Evolutionary conservation across 768 basidiomycete genomes (phyloP).

Genomic region (Mycena rosella): DNA sequence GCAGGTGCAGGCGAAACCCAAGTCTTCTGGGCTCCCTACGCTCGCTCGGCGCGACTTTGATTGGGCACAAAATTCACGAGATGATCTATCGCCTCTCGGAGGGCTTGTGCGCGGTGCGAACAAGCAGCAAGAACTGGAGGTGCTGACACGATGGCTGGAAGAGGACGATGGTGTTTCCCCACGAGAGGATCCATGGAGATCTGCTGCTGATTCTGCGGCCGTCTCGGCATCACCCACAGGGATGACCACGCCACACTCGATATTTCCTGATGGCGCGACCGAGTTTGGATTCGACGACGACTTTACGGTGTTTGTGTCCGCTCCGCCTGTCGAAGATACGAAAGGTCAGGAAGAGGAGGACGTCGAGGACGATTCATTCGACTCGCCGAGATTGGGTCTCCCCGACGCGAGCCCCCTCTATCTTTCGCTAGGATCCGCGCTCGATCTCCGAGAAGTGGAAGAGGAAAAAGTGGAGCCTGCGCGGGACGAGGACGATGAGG

Average conservation of each 20-base stretch:
- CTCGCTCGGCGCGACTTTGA: constrained; percentile 50
- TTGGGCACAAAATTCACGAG: constrained; percentile 57
- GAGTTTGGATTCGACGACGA: constrained; percentile 78
- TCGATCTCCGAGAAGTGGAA: constrained; percentile 61
- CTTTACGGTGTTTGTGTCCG: constrained; percentile 81
- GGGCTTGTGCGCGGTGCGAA: constrained; percentile 42
- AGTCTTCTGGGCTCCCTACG: constrained; percentile 30
- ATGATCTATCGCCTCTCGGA: constrained; percentile 48
- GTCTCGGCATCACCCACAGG: constrained; percentile 40
- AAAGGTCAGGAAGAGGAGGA: constrained; percentile 38
- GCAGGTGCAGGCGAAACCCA: constrained; percentile 51
- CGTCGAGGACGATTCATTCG: constrained; percentile 38
- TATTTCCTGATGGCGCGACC: constrained; percentile 21
- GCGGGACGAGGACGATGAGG: constrained; percentile 47
- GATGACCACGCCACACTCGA: constrained; percentile 28
- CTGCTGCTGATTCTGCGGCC: constrained; percentile 40
- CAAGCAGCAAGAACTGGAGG: constrained; percentile 66
- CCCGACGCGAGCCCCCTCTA: constrained; percentile 51
- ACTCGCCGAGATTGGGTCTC: constrained; percentile 36
- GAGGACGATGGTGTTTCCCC: constrained; percentile 55
- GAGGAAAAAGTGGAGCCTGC: constrained; percentile 31
- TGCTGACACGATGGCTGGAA: constrained; percentile 73
- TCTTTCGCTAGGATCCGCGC: constrained; percentile 68
- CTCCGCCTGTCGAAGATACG: constrained; percentile 48
- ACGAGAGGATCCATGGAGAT: constrained; percentile 57